Conservation (phyloP, 306 rosid genomes). For the Vigna hirtella region DNA sequence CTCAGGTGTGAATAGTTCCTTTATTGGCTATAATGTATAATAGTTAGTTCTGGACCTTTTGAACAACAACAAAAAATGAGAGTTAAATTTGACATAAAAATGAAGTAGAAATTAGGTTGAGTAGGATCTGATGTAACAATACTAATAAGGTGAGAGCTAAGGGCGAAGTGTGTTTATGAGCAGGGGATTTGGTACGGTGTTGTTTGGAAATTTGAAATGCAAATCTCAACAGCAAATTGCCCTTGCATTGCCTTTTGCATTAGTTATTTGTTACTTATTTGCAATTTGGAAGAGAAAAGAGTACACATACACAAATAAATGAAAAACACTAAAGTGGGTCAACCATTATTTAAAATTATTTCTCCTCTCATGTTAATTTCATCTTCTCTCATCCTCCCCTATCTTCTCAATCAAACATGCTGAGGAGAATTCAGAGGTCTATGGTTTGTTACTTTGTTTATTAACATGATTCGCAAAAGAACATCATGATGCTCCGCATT, state of each 20-base stretch:
- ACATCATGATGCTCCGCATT: no score
- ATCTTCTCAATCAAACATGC: no score
- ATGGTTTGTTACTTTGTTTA: no score
- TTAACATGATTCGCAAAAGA: no score
- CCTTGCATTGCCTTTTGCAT: background rate
- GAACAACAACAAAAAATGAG: background rate
- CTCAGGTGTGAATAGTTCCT: background rate
- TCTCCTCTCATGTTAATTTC: no score
- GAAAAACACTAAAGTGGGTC: no score
- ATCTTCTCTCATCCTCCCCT: no score
- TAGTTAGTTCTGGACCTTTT: background rate
- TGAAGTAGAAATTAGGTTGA: background rate
- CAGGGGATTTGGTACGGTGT: background rate
- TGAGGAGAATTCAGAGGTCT: no score
- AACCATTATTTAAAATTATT: no score
- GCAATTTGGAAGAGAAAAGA: background rate
- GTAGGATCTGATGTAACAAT: background rate
- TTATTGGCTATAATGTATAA: background rate
- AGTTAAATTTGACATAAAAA: background rate
- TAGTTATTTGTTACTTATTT: no score
- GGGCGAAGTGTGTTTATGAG: slow-evolving; percentile 13
- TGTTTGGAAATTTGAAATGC: background rate
- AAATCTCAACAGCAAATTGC: slow-evolving; percentile 29
- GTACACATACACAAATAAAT: no score
- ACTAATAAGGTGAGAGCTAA: background rate